phyloP scores from a whole-genome alignment of 1,284 basidiomycete species.

The Mycosarcoma maydis region DNA sequence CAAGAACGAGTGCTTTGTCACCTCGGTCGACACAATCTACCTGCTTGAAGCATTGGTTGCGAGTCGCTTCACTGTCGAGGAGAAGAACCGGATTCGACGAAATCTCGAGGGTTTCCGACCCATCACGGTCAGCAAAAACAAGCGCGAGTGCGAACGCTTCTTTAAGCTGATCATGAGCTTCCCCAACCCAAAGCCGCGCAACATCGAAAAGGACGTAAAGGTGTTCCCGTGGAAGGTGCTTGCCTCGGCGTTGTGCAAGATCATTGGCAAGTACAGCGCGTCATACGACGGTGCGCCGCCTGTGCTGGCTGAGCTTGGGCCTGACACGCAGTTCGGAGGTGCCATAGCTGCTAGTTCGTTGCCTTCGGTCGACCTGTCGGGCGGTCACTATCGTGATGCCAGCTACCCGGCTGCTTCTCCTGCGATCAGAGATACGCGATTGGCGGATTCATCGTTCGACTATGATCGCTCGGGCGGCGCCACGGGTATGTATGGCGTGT shows the following conservation, averaged over 20 bases:
- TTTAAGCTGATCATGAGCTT: conserved; percentile 96
- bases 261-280: conserved; percentile 83
- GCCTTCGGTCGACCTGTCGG: conserved; percentile 36
- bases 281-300: conserved; percentile 40
- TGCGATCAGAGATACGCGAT: conserved; percentile 17
- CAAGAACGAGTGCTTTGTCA: conserved; percentile 80
- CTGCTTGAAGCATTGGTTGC: conserved; percentile 87
- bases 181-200: conserved; percentile 89
- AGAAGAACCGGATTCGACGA: conserved; percentile 93
- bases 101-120: conserved; percentile 93
- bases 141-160: conserved; percentile 79
- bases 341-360: conserved; percentile 16
- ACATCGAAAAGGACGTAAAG: conserved; percentile 97
- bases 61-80: conserved; percentile 85
- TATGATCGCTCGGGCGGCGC: conserved; percentile 31
- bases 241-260: conserved; percentile 84
- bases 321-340: conserved; percentile 22
- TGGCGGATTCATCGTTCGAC: conserved; percentile 32
- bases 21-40: conserved; percentile 93
- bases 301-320: conserved; percentile 29
- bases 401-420: conserved; percentile 32
- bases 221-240: conserved; percentile 92
- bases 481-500: conserved; percentile 24
- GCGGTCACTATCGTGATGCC: conserved; percentile 35
- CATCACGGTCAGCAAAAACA: conserved; percentile 87